Base-by-base conservation (phyloP, 1,139 yeast species). In the Suhomyces panamericanus region DNA sequence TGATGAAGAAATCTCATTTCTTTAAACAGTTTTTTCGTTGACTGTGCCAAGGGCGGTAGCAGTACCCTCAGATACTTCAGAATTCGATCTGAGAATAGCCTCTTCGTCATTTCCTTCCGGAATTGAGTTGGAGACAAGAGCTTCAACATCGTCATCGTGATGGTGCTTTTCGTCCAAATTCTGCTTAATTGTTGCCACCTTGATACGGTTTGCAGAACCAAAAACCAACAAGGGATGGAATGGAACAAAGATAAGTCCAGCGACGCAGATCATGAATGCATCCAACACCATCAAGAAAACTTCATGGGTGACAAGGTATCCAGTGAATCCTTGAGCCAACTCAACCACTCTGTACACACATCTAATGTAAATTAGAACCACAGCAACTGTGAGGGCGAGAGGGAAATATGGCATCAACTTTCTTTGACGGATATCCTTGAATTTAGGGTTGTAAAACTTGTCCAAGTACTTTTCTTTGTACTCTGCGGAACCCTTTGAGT, bases 261-360 rank as follows among this genome's bases (percentile, higher is more conserved):
- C 67, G 31, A 70, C 55, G 3, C 73, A 67, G 56, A 88, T 75
- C 88, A 88, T 81, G 22, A 85, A 60, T 0, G 90, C 87, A 59
- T 93, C 98, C 37, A 91, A 73, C 9, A 82, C 78, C 74, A 91
- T 76, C 54, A 91, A 77, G 63, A 77, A 89, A 30, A 76, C 75
- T 64, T 93, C 98, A 55, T 83, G 83, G 1, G 69, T 65, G 46
- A 88, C 83, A 52, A 90, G 70, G 50, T 72, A 77, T 0, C 96
- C 96, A 4, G 57, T 43, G 81, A 90, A 90, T 13, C 97, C 96
- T 57, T 84, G 80, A 3, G 85, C 71, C 48, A 90, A 74, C 63
- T 91, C 97, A 16, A 82, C 79, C 43, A 89, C 82, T 66, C 97
- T 79, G 65, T 88, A 91, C 32, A 86, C 71, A 62, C 95, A 87